Percentiles rank a stretch among this genome's conserved stretches.
Evolutionary conservation across 306 rosid genomes (phyloP).

Genomic region (Cicer pinnatifidum): DNA sequence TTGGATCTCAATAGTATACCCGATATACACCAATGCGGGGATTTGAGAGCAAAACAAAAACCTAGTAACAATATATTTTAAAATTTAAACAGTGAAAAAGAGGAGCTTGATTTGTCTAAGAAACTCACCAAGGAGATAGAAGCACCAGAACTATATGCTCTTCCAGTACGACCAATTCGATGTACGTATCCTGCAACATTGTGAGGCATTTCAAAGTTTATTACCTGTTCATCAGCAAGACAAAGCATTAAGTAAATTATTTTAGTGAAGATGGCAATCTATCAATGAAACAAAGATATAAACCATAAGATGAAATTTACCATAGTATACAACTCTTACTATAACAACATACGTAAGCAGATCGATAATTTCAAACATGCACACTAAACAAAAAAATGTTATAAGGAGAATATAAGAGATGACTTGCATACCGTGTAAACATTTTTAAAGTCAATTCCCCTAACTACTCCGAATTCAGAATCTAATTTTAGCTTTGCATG

Average conservation of each 20-base stretch:
- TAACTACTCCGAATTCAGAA: constrained; percentile 94
- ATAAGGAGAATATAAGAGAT: constrained; percentile 24
- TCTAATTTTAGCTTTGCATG: constrained; percentile 64
- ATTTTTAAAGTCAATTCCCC: constrained; percentile 94
- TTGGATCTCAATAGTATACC: constrained; percentile 28
- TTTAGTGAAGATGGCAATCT: constrained; percentile 17
- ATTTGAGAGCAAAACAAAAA: constrained; percentile 8
- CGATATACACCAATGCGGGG: background rate
- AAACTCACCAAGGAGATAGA: constrained; percentile 90
- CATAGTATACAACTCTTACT: background rate
- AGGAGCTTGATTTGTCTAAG: background rate
- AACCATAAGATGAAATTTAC: constrained; percentile 33
- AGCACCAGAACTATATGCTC: constrained; percentile 86
- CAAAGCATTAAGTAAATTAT: constrained; percentile 25
- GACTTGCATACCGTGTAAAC: constrained; percentile 78
- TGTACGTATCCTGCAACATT: constrained; percentile 82
- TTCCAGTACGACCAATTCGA: constrained; percentile 97
- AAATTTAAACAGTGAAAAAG: constrained; percentile 11
- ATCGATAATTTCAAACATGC: constrained; percentile 32
- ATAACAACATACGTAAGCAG: constrained; percentile 17
- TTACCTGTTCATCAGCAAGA: constrained; percentile 62
- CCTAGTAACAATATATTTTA: background rate
- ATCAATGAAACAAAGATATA: constrained; percentile 19
- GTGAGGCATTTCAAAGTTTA: constrained; percentile 88
- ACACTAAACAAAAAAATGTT: background rate